phyloP scores from a whole-genome alignment of 2,329 filamentous ascomycete species.

The Fusarium cicatricum region DNA sequence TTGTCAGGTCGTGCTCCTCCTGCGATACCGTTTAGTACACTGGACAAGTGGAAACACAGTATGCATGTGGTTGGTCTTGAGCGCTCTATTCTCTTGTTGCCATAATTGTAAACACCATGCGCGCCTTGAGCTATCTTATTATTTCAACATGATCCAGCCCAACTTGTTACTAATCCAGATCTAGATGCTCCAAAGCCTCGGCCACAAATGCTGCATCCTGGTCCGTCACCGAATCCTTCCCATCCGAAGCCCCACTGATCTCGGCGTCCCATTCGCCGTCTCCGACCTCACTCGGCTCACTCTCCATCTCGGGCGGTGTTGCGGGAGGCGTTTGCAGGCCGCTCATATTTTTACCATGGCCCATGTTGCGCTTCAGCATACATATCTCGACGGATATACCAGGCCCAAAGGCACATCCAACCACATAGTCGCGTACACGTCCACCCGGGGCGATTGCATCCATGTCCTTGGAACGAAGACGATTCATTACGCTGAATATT shows the following conservation, averaged over 20 bases:
- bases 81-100: not conserved
- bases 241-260: conserved; percentile 19
- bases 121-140: not conserved
- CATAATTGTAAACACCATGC: not conserved
- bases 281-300: conserved; percentile 59
- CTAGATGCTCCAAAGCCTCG: conserved; percentile 36
- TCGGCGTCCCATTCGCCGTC: conserved; percentile 38
- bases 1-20: too few species aligned
- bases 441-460: conserved; percentile 62
- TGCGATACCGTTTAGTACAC: too few species aligned
- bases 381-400: conserved; percentile 75
- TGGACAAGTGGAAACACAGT: too few species aligned
- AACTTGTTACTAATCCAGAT: conserved; percentile 36
- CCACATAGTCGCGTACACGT: conserved; percentile 62
- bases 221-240: conserved; percentile 17
- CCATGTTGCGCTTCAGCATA: conserved; percentile 61
- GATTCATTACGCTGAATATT: conserved; percentile 72
- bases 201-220: conserved; percentile 34
- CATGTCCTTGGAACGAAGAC: conserved; percentile 67
- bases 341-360: conserved; percentile 25
- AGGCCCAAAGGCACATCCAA: conserved; percentile 75
- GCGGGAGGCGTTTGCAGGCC: conserved; percentile 62
- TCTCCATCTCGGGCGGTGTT: conserved; percentile 64
- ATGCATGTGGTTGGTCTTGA: not conserved
- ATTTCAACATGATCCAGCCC: not conserved